phyloP scores from a whole-genome alignment of 2,329 filamentous ascomycete genomes.

The Pestalotiopsis sp. region DNA sequence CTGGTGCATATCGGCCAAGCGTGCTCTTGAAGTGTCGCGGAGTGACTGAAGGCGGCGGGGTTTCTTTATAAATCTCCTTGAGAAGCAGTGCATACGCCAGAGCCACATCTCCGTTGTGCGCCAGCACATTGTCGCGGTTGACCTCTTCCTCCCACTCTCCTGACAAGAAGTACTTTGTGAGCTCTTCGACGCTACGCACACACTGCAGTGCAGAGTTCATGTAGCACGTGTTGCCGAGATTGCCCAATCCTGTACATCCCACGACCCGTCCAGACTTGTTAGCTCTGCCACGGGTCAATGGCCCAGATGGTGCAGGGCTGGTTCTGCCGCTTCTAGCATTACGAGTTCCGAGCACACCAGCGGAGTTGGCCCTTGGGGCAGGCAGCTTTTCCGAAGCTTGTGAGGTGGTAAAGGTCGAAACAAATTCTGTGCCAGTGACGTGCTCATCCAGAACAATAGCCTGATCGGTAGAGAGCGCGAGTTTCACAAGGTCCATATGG shows the following conservation, averaged over 20 bases:
- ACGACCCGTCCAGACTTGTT: conserved; percentile 70
- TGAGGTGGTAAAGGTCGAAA: conserved; percentile 49
- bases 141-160: conserved; percentile 77
- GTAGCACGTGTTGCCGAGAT: conserved; percentile 97
- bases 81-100: conserved; percentile 78
- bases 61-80: conserved; percentile 75
- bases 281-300: conserved; percentile 71
- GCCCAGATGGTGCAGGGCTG: conserved; percentile 63
- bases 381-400: conserved; percentile 37
- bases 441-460: conserved; percentile 85
- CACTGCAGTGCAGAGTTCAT: conserved; percentile 99
- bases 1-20: conserved; percentile 78
- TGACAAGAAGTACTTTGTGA: conserved; percentile 87
- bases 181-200: conserved; percentile 87
- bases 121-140: conserved; percentile 83
- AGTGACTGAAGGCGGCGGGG: conserved; percentile 67
- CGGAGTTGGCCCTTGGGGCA: conserved; percentile 35
- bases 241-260: conserved; percentile 82
- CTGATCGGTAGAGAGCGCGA: conserved; percentile 72
- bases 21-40: conserved; percentile 82
- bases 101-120: conserved; percentile 86
- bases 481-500: conserved; percentile 63
- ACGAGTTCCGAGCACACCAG: conserved; percentile 35
- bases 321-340: conserved; percentile 66
- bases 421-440: conserved; percentile 59